Percentiles rank a stretch among this genome's conserved stretches.
phyloP scores from a whole-genome alignment of 108 stramenopile genomes.

The Schizochytrium sp. region DNA sequence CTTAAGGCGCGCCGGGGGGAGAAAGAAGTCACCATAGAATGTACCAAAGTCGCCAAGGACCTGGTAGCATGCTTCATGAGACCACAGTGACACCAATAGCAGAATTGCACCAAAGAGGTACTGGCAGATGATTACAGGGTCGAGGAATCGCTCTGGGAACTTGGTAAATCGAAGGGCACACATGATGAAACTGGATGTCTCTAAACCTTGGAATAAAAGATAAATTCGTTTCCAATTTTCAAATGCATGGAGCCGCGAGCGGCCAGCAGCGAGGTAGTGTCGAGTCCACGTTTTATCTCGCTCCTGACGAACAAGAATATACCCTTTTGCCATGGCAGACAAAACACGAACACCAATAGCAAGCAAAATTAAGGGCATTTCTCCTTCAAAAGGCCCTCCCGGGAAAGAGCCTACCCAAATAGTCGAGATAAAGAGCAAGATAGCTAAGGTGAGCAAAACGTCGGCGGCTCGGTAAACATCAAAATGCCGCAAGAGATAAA shows the following conservation, averaged over 20 bases:
- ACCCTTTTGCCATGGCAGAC: not conserved
- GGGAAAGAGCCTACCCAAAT: constrained; percentile 53
- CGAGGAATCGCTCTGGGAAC: not conserved
- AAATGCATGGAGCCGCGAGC: not conserved
- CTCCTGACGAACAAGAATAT: constrained; percentile 41
- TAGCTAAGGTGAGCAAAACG: not conserved
- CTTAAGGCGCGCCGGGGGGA: not conserved
- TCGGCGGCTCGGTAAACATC: constrained; percentile 43
- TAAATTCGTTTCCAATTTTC: constrained; percentile 50
- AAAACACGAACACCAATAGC: not conserved
- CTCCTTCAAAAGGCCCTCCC: constrained; percentile 40
- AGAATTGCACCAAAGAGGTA: not conserved
- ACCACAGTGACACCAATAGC: not conserved
- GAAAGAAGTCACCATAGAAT: constrained; percentile 50
- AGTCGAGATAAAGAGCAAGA: constrained; percentile 35
- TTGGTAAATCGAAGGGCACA: not conserved
- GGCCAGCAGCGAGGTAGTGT: constrained; percentile 16
- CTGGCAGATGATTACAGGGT: not conserved
- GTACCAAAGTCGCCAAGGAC: constrained; percentile 45
- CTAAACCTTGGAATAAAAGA: not conserved
- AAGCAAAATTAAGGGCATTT: not conserved
- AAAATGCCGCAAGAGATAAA: constrained; percentile 26
- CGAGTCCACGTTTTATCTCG: constrained; percentile 39
- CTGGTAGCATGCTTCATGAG: constrained; percentile 33
- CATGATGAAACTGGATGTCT: constrained; percentile 32